phyloP scores from a whole-genome alignment of 345 rosid genomes.

The Citrus mangshanensis region DNA sequence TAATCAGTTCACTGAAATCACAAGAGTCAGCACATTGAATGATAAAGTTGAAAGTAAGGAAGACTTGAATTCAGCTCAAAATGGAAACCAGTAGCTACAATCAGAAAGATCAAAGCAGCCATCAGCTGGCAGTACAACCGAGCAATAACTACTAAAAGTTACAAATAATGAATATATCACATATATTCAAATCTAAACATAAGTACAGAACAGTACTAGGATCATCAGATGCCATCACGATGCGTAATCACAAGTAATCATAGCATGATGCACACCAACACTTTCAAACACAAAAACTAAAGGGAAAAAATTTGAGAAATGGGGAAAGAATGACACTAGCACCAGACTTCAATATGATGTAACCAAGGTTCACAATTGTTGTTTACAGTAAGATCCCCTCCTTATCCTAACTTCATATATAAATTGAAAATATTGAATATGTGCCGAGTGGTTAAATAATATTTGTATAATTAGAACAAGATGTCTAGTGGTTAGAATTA shows the following conservation, averaged over 20 bases:
- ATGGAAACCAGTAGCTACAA: neutral
- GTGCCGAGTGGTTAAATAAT: no score
- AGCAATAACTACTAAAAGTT: neutral
- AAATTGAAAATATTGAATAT: neutral
- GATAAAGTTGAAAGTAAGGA: neutral
- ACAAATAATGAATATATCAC: neutral
- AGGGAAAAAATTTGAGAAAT: neutral
- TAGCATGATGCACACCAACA: neutral
- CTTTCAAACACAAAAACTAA: neutral
- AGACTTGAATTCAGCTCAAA: neutral
- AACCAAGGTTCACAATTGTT: neutral
- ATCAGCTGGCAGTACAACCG: neutral
- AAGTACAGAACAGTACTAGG: neutral
- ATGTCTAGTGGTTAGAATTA: rapidly evolving
- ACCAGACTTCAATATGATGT: neutral
- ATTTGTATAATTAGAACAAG: no score
- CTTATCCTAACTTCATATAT: neutral
- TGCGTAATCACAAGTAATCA: no score
- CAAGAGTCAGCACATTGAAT: neutral
- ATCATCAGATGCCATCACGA: neutral
- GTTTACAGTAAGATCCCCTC: neutral
- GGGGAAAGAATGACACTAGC: neutral
- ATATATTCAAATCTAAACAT: neutral
- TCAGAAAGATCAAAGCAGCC: neutral
- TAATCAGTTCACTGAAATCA: constrained; percentile 5